Percentiles rank a stretch among this genome's conserved stretches.
Evolutionary conservation across 2,329 filamentous ascomycete genomes (phyloP).

Genomic region (Sclerotiophoma versabilis): DNA sequence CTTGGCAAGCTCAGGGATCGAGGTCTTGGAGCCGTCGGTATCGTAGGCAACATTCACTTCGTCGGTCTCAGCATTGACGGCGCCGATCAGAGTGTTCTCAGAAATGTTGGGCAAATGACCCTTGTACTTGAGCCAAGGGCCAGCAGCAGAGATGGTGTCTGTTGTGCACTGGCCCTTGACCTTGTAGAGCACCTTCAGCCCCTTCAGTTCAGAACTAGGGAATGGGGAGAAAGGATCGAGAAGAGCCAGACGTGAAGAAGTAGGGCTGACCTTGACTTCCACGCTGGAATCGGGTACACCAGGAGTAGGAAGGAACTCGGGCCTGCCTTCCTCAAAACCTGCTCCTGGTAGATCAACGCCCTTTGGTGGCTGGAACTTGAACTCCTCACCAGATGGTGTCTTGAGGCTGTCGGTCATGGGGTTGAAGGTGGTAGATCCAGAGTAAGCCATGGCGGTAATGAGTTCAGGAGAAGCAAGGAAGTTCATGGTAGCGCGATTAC

Average conservation of each 20-base stretch:
- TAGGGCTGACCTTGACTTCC: slow-evolving; percentile 79
- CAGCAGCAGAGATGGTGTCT: slow-evolving; percentile 96
- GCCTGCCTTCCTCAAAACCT: slow-evolving; percentile 83
- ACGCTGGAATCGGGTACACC: slow-evolving; percentile 74
- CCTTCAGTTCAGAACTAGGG: slow-evolving; percentile 74
- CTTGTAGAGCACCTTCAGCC: slow-evolving; percentile 90
- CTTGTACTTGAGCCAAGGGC: slow-evolving; percentile 99
- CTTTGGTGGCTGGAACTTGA: slow-evolving; percentile 81
- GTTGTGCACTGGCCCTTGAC: slow-evolving; percentile 98
- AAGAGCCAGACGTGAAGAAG: slow-evolving; percentile 87
- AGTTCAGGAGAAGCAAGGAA: slow-evolving; percentile 97
- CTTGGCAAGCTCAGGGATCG: slow-evolving; percentile 86
- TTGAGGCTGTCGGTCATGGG: slow-evolving; percentile 85
- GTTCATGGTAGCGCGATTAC: slow-evolving; percentile 97
- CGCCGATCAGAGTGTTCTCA: slow-evolving; percentile 67
- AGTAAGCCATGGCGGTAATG: slow-evolving; percentile 94
- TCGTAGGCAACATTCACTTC: slow-evolving; percentile 74
- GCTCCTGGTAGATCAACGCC: slow-evolving; percentile 68
- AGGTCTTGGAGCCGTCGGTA: slow-evolving; percentile 73
- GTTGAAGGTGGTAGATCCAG: slow-evolving; percentile 93
- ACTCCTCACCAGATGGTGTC: slow-evolving; percentile 79
- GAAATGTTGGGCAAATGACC: slow-evolving; percentile 97
- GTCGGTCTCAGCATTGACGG: slow-evolving; percentile 13
- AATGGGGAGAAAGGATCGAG: slow-evolving; percentile 91
- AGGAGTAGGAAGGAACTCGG: slow-evolving; percentile 74